Evolutionary conservation across 2,329 filamentous ascomycete species (phyloP).

Genomic region (Paraphaeosphaeria minitans): DNA sequence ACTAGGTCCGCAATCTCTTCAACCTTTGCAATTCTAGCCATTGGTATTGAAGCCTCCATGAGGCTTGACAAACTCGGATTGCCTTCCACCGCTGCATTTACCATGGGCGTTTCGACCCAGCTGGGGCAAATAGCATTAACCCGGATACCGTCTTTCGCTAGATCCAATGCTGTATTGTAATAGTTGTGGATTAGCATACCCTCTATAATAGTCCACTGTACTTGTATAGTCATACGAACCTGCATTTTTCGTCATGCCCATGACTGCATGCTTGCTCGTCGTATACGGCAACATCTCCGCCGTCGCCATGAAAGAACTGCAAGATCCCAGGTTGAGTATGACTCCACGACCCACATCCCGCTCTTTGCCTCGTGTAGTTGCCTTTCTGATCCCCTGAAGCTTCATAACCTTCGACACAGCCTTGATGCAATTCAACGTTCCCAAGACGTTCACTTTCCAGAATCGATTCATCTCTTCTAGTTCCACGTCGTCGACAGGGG

Average conservation of each 20-base stretch:
- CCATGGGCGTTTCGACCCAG: constrained; percentile 12
- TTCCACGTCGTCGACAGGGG: not conserved
- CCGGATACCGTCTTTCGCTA: constrained; percentile 8
- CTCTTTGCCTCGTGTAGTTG: not conserved
- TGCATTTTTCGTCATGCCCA: constrained; percentile 35
- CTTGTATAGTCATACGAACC: too few species aligned
- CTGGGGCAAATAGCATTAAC: constrained; percentile 12
- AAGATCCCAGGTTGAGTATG: constrained; percentile 20
- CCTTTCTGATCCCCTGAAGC: constrained; percentile 44
- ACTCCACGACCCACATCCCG: constrained; percentile 12
- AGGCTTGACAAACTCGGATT: not conserved
- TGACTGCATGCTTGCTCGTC: constrained; percentile 35
- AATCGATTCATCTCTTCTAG: constrained; percentile 18
- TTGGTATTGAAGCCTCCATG: not conserved
- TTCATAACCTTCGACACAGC: constrained; percentile 56
- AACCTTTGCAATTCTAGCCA: constrained; percentile 1
- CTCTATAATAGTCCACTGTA: too few species aligned
- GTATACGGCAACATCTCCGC: constrained; percentile 20
- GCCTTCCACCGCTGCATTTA: constrained; percentile 1
- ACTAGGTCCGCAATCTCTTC: constrained; percentile 9
- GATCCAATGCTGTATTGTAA: too few species aligned
- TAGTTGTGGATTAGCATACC: too few species aligned
- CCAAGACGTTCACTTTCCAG: constrained; percentile 53
- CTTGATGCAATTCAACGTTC: constrained; percentile 60
- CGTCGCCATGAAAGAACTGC: constrained; percentile 14